Evolutionary conservation across 2,329 filamentous ascomycete genomes (phyloP).

Genomic region (Fusarium foetens): DNA sequence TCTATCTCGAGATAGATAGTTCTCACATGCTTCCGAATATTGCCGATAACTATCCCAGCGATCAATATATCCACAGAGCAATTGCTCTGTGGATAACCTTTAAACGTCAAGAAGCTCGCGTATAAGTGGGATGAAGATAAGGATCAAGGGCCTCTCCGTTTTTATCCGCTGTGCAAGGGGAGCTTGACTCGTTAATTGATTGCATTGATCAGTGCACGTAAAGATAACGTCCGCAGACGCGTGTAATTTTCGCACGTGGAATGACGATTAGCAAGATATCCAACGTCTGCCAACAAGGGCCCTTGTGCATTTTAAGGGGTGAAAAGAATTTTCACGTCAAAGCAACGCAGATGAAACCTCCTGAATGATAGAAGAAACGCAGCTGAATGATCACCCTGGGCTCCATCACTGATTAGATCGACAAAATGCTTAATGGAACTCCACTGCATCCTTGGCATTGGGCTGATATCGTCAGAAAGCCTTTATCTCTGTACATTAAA

Average conservation of each 20-base stretch:
- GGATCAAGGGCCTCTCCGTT: background rate
- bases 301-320: background rate
- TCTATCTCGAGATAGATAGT: background rate
- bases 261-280: background rate
- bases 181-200: background rate
- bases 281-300: background rate
- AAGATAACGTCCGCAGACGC: background rate
- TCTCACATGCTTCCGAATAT: background rate
- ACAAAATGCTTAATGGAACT: background rate
- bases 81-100: background rate
- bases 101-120: background rate
- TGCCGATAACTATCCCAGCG: background rate
- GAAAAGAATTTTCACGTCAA: background rate
- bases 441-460: slow-evolving; percentile 5
- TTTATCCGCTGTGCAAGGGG: background rate
- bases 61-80: fast-evolving
- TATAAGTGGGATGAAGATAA: background rate
- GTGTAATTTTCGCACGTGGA: background rate
- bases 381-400: background rate
- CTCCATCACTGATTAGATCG: background rate
- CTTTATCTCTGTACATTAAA: background rate
- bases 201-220: background rate
- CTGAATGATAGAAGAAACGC: background rate
- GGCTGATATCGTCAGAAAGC: background rate
- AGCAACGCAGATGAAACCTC: background rate